Conservation (phyloP, 805 yeast genomes). For the Starmera pachycereana region DNA sequence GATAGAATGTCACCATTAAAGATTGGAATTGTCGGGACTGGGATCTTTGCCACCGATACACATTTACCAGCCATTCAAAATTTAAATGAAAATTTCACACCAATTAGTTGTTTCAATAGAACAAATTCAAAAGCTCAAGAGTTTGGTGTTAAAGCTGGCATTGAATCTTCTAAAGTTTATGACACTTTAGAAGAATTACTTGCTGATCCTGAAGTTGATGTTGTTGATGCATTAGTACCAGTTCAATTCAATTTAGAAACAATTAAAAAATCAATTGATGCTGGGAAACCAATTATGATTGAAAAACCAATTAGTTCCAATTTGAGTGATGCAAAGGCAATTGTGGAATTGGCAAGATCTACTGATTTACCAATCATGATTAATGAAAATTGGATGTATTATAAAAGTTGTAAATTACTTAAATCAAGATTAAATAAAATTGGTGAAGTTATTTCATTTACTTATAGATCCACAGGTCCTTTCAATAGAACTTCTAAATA, state of each 20-base stretch:
- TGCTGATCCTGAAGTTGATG: conserved; percentile 55
- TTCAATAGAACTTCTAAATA: conserved; percentile 53
- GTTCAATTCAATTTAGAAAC: conserved; percentile 67
- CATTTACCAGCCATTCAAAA: conserved; percentile 69
- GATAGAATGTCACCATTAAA: background rate
- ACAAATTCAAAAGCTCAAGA: conserved; percentile 73
- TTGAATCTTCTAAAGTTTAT: conserved; percentile 40
- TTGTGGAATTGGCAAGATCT: conserved; percentile 54
- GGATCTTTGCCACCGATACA: conserved; percentile 77
- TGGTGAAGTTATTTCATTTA: conserved; percentile 62
- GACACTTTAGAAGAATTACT: conserved; percentile 56
- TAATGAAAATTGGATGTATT: conserved; percentile 81
- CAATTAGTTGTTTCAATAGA: conserved; percentile 72
- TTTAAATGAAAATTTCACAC: conserved; percentile 38
- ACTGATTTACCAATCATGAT: conserved; percentile 63
- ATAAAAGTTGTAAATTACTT: conserved; percentile 45
- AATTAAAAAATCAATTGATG: conserved; percentile 57
- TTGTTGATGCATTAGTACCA: conserved; percentile 83
- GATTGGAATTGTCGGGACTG: conserved; percentile 66
- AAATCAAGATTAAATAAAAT: conserved; percentile 54
- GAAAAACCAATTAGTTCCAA: conserved; percentile 94
- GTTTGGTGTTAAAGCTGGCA: conserved; percentile 58
- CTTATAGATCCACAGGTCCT: conserved; percentile 67
- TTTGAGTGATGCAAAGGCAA: conserved; percentile 67
- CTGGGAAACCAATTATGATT: conserved; percentile 68